Evolutionary conservation across 345 rosid genomes (phyloP), one percentile per base, ranked within the genome.

Genomic region (Sonneratia caseolaris): DNA sequence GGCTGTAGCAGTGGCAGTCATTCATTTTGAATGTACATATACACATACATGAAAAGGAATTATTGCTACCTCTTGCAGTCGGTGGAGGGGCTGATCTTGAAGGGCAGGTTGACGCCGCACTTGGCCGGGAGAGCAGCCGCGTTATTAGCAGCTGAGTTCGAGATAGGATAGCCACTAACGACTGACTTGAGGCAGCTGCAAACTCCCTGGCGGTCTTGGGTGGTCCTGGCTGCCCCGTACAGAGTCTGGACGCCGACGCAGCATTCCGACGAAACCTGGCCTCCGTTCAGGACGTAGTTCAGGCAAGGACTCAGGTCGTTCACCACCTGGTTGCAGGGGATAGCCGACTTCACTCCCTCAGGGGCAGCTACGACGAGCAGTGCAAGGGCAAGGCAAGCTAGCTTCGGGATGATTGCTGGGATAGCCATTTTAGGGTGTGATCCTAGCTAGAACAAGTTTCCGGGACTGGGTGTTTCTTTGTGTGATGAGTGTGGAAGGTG

Each of bases 311-410:
- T 21, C 6, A 67, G 51, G 70, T 37, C 12, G 11, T 67, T 67
- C 48, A 67, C 51, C 70, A 67, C 70, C 51, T 67, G 70, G 70
- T 67, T 67, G 70, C 70, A 67, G 6, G 70, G 14, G 13, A 67
- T 15, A 3, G 27, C 49, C 15, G 70, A 38, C 38, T 21, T 7
- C 24, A 37, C 69, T 4, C 4, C 13, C 43, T 21, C 24, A 4
- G 69, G 69, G 32, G 64, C 64, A 1, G 11, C 27, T 0, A 24
- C 64, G 4, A 57, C 13, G 32, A 57, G 35, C 27, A n/a, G 2
- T 9, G 22, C 22, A 9, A 57, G 32, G 64, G 64, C 64, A 7
- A 57, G 22, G 64, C 32, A 57, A 8, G 35, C 64, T n/a, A 57
- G 64, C 64, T 24, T 57, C 7, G 59, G 59, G 1, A 55, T 55